Percentiles rank a stretch among this genome's conserved stretches.
Conservation (phyloP, 805 yeast species). For the Saturnispora diversa region DNA sequence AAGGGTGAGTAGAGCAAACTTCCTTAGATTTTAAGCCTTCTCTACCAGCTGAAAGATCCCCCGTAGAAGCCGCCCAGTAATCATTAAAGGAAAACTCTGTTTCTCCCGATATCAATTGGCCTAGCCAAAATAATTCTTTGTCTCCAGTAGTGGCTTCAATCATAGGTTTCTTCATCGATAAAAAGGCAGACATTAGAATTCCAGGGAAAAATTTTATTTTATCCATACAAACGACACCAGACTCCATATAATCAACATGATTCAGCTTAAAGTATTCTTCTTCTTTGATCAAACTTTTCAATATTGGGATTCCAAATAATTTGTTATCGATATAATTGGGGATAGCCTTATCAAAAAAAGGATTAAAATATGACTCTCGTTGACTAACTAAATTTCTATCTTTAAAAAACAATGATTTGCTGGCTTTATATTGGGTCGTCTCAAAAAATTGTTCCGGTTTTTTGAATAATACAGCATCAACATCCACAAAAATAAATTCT, state of each 20-base stretch:
- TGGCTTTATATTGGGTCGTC: constrained; percentile 28
- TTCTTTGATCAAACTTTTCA: constrained; percentile 28
- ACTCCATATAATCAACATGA: constrained; percentile 38
- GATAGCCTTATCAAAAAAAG: constrained; percentile 36
- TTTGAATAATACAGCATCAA: constrained; percentile 37
- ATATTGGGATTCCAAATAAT: constrained; percentile 31
- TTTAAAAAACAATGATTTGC: constrained; percentile 40
- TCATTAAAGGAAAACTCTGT: constrained; percentile 43
- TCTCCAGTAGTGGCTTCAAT: constrained; percentile 61
- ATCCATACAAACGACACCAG: constrained; percentile 40
- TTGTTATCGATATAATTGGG: constrained; percentile 36
- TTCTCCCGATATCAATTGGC: constrained; percentile 48
- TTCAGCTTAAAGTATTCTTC: constrained; percentile 33
- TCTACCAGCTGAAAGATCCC: constrained; percentile 20
- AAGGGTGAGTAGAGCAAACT: constrained; percentile 53
- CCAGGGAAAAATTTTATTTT: constrained; percentile 41
- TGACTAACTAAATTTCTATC: constrained; percentile 31
- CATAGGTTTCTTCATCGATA: constrained; percentile 35
- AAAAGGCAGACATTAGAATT: constrained; percentile 33
- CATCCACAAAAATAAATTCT: constrained; percentile 42
- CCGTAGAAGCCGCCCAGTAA: constrained; percentile 48
- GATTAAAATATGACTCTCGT: constrained; percentile 30
- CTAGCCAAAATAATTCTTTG: constrained; percentile 69
- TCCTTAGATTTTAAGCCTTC: constrained; percentile 5
- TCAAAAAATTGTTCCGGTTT: constrained; percentile 32